These are phyloP conservation scores for Astraeus odoratus DNA, from an alignment of 768 basidiomycete species.

Conservation along the genomic window DNA sequence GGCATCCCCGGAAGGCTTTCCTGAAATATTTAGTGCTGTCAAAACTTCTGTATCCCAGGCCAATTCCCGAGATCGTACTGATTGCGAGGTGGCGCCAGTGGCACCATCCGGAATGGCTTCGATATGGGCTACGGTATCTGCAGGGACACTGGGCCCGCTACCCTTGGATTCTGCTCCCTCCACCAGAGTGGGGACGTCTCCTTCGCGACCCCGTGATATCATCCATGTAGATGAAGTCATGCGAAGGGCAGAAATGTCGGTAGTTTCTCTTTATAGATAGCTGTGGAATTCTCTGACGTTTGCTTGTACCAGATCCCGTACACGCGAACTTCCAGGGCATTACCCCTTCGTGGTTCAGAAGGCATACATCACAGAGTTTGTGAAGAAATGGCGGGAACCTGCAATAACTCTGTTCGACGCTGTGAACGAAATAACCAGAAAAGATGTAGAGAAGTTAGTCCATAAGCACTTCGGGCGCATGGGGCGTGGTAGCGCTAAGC, in stretches of 20 bases:
- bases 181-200: no score
- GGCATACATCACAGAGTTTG: conserved; percentile 39
- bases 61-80: no score
- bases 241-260: conserved; percentile 40
- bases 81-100: background rate
- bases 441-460: conserved; percentile 38
- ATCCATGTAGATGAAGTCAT: conserved; percentile 53
- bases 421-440: conserved; percentile 31
- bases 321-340: conserved; percentile 62
- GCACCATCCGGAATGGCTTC: background rate
- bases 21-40: no score
- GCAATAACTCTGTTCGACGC: conserved; percentile 37
- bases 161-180: no score
- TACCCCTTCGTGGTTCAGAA: conserved; percentile 59
- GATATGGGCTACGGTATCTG: background rate
- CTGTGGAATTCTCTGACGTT: no score
- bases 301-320: conserved; percentile 43
- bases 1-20: no score
- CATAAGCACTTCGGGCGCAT: conserved; percentile 43
- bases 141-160: no score
- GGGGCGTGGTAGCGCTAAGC: conserved; percentile 46
- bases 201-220: background rate
- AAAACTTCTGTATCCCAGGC: no score
- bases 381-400: conserved; percentile 44
- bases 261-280: background rate